These are phyloP conservation scores for Mycena chlorophos DNA, from an alignment of 768 basidiomycete species.

Conservation along the genomic window DNA sequence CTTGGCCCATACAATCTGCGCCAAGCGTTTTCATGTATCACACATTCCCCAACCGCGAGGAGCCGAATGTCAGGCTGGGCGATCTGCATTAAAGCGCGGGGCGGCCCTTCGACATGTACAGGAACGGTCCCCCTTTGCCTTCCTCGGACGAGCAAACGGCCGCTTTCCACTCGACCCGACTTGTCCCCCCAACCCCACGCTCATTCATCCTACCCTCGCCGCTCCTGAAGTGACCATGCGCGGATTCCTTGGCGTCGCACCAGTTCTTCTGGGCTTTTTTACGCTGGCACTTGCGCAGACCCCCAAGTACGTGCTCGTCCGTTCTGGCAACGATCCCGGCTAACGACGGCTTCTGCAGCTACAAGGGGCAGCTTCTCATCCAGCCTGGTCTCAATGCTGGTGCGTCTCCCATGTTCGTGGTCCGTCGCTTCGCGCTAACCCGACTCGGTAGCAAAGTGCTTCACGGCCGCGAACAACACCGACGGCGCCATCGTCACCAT, in stretches of 20 bases:
- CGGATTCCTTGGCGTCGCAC: conserved; percentile 6
- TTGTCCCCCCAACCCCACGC: no score
- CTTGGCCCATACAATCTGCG: no score
- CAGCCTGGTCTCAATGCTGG: conserved; percentile 45
- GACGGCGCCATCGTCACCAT: conserved; percentile 51
- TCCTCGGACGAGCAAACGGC: no score
- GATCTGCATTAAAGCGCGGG: no score
- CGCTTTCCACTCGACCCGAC: no score
- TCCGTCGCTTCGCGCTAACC: background rate
- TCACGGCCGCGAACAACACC: conserved; percentile 50
- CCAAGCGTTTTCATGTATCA: no score
- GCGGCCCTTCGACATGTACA: no score
- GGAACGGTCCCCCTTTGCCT: no score
- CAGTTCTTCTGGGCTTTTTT: conserved; percentile 19
- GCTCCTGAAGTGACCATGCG: conserved; percentile 12
- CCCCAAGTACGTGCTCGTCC: conserved; percentile 23
- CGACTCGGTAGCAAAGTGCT: conserved; percentile 43
- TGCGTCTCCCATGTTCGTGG: conserved; percentile 20
- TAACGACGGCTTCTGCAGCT: conserved; percentile 31
- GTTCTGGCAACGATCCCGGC: background rate
- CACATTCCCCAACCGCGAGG: no score
- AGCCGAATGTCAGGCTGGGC: no score
- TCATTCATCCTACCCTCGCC: no score
- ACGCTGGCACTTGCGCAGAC: conserved; percentile 26
- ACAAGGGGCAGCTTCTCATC: conserved; percentile 43